A percentile compares a stretch with the other conserved stretches of the same genome.
Evolutionary conservation across 306 rosid genomes (phyloP).

Genomic region (Canavalia ensiformis): DNA sequence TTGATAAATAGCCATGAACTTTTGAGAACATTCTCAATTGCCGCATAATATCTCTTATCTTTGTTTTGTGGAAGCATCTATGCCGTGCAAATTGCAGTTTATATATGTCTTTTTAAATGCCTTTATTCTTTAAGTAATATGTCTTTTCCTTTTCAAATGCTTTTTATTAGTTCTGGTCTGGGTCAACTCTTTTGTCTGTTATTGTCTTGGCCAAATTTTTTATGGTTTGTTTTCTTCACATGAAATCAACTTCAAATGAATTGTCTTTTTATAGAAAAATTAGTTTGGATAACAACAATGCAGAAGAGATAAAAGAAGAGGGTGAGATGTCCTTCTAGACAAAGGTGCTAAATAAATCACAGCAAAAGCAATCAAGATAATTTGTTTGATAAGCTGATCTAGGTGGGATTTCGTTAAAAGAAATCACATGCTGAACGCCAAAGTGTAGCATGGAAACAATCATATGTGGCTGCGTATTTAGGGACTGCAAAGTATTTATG

Average conservation of each 20-base stretch:
- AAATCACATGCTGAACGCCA: background rate
- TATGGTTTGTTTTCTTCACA: conserved; percentile 5
- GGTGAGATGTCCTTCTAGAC: conserved; percentile 8
- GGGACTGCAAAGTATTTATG: conserved; percentile 3
- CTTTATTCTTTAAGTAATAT: background rate
- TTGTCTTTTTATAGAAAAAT: background rate
- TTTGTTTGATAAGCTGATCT: background rate
- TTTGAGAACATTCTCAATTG: background rate
- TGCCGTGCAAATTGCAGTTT: conserved; percentile 22
- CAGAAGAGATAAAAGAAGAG: conserved; percentile 17
- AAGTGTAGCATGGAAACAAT: conserved; percentile 18
- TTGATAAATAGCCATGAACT: conserved; percentile 31
- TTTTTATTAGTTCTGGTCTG: conserved; percentile 14
- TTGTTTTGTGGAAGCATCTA: conserved; percentile 26
- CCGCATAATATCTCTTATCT: conserved; percentile 12
- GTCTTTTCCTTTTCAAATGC: conserved; percentile 15
- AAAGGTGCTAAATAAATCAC: background rate
- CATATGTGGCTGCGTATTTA: background rate
- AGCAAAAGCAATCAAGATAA: conserved; percentile 10
- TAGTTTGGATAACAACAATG: conserved; percentile 7
- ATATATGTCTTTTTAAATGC: background rate
- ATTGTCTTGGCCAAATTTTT: background rate
- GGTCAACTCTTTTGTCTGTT: conserved; percentile 19
- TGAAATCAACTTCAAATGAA: background rate
- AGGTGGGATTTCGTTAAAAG: too few species aligned